Evolutionary conservation across 2,329 filamentous ascomycete genomes (phyloP).

Genomic region (Plectosphaerella plurivora): DNA sequence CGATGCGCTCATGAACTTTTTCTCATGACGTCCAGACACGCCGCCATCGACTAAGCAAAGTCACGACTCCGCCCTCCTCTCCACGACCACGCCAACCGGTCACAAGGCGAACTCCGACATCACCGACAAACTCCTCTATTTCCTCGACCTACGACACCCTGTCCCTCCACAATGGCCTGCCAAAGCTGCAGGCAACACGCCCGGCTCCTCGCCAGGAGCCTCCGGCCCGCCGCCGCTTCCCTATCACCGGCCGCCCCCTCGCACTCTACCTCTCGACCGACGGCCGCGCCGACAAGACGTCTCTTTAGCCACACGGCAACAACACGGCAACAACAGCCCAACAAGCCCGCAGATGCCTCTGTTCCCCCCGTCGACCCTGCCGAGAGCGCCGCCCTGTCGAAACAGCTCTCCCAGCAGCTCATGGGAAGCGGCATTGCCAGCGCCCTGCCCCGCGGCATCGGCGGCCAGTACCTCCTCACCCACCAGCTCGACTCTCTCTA

Average conservation of each 20-base stretch:
- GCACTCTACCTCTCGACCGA: neutral
- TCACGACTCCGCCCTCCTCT: neutral
- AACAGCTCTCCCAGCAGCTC: conserved; percentile 10
- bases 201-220: conserved; percentile 28
- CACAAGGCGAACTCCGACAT: neutral
- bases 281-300: conserved; percentile 18
- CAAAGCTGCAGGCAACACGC: conserved; percentile 43
- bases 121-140: neutral
- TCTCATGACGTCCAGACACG: conserved; percentile 14
- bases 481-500: conserved; percentile 59
- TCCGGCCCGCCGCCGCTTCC: conserved; percentile 9
- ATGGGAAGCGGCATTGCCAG: conserved; percentile 17
- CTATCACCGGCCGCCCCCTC: conserved; percentile 6
- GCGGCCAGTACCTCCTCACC: conserved; percentile 46
- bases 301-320: conserved; percentile 30
- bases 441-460: conserved; percentile 58
- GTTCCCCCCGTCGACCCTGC: neutral
- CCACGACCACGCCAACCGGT: neutral
- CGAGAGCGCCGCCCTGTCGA: neutral
- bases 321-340: conserved; percentile 8
- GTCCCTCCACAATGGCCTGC: conserved; percentile 24
- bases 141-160: neutral
- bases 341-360: neutral
- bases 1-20: conserved; percentile 13
- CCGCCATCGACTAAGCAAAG: neutral